Base-by-base conservation (phyloP, 2,329 filamentous ascomycete species). In the Didymosphaeria variabile region DNA sequence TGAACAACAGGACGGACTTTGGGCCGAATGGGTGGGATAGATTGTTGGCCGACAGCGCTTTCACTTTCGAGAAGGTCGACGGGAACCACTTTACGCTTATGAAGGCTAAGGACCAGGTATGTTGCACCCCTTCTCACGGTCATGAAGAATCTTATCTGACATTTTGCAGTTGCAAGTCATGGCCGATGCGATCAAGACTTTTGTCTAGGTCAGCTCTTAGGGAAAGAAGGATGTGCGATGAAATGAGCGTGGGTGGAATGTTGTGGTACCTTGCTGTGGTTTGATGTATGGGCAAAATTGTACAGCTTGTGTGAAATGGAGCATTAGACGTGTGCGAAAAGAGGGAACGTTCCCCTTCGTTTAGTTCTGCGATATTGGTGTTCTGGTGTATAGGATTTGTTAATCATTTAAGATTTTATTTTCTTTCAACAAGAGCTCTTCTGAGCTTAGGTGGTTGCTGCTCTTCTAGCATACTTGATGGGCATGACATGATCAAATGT, bases 21-120 rank as follows among this genome's bases (percentile, higher is more conserved):
- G 80, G 81, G 2, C 76, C 80, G 2, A 82, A 82, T 63, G 80
- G 80, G 26, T 84, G 82, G 82, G 79, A 82, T 59, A 76, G 75
- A 7, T 72, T 84, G 31, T 75, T 84, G 32, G 68, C 67, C 2
- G 77, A 77, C 5, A 42, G 38, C n/a, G 4, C 19, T 15, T 55
- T 55, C 21, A n/a, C 23, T 4, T 55, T 44, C 15, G 69, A 78
- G 50, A 77, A 80, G 54, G 68, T 77, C 42, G 76, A 74, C 36
- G 73, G 66, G 44, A 78, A 80, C 68, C 79, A 81, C 61, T 80
- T 80, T 63, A 78, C 73, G 19, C 78, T 81, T 75, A 79, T 80
- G 77, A 61, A 63, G 58, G 61, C 56, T 34, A 59, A 47, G 50
- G 63, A 66, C 8, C 40, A 44, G 38, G 52, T 55, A 55, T 21